Evolutionary conservation across 2,329 filamentous ascomycete species (phyloP), one percentile per base, ranked within the genome.

Genomic region (Aspergillus novofumigatus): DNA sequence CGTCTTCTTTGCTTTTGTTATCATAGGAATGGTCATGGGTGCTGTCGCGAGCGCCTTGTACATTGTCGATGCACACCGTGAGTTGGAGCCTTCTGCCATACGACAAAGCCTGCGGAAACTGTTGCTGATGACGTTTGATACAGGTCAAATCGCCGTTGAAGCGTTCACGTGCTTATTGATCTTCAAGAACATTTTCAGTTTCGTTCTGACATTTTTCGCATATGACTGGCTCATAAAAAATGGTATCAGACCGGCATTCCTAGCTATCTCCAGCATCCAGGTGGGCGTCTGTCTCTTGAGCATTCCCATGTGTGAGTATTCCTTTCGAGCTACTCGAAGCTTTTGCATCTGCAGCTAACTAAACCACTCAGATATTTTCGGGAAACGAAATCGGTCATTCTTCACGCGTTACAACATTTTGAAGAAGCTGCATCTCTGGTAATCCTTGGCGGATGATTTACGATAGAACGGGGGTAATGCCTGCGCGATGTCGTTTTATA

Each of bases 181-280:
- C 54, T 96, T 97, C 81, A 97, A 97, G 76, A 96, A 97, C 74
- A 83, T 97, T 60, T 96, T 97, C 77, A 90, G 87, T 61, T 97
- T 95, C 67, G 85, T 86, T 6, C 78, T 97, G 55, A 96, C 92
- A 0, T 95, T 87, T 71, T 88, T 85, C 64, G 91, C 91, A 1
- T 96, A 91, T 67, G 81, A 92, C 56, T 97, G 93, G 92, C 80
- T 96, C 26, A 80, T 88, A 9, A 63, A 76, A 0, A 69, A 71
- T 8, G 85, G 85, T 1, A 84, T 85, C 58, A 80, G 82, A 49
- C 67, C 67, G 23, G 77, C 83, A 0, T 93, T 97, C 74, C 81
- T 89, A 54, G 81, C 84, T 21, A 82, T 96, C 49, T 87, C 85
- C 1, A 88, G 85, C 38, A 85, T 95, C 20, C 91, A 97, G 75